phyloP scores from a whole-genome alignment of 306 rosid species.

The Canavalia ensiformis region DNA sequence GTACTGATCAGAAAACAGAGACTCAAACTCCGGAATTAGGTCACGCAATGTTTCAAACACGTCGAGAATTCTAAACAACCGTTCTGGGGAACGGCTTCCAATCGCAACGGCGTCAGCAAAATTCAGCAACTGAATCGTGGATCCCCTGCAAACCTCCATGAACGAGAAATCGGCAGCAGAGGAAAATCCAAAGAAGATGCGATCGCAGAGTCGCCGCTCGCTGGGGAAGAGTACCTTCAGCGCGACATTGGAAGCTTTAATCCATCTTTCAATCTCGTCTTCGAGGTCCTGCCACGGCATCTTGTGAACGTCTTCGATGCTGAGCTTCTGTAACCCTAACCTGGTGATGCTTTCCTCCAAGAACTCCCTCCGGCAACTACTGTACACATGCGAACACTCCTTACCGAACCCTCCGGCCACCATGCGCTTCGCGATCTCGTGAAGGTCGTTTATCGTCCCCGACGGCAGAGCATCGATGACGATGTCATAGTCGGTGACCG shows the following conservation, averaged over 20 bases:
- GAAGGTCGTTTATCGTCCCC: constrained; percentile 80
- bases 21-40: constrained; percentile 76
- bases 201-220: constrained; percentile 82
- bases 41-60: constrained; percentile 87
- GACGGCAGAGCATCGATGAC: constrained; percentile 89
- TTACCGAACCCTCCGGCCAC: constrained; percentile 89
- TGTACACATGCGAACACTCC: constrained; percentile 88
- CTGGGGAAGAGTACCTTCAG: constrained; percentile 84
- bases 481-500: constrained; percentile 77
- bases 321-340: constrained; percentile 88
- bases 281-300: constrained; percentile 88
- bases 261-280: constrained; percentile 92
- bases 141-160: constrained; percentile 93
- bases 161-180: constrained; percentile 82
- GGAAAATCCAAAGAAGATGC: constrained; percentile 81
- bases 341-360: constrained; percentile 87
- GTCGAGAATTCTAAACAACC: constrained; percentile 79
- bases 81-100: constrained; percentile 87
- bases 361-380: constrained; percentile 87
- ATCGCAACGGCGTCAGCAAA: constrained; percentile 89
- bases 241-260: constrained; percentile 75
- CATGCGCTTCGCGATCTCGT: constrained; percentile 94
- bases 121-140: constrained; percentile 79
- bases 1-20: constrained; percentile 78
- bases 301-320: constrained; percentile 88